phyloP scores from a whole-genome alignment of 2,329 filamentous ascomycete species.

The Epichloe baconii region DNA sequence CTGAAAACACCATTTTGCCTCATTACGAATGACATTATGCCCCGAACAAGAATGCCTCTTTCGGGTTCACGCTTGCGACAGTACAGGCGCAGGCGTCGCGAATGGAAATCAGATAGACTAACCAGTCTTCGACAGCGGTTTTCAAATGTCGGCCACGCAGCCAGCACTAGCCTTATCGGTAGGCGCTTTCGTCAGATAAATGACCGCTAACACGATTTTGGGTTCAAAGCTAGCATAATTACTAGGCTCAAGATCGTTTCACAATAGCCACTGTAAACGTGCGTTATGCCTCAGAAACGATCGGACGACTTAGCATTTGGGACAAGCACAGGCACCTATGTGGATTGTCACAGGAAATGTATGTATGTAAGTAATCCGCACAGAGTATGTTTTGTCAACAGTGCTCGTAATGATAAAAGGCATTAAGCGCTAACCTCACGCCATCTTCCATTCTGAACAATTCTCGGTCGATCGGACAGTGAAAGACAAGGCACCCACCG shows the following conservation, averaged over 20 bases:
- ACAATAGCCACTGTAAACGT: not conserved
- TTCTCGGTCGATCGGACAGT: not conserved
- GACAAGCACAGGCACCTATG: too few relatives aligned
- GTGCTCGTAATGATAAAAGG: too few relatives aligned
- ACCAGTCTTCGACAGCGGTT: not conserved
- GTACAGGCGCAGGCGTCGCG: not conserved
- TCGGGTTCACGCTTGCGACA: not conserved
- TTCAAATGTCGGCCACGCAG: not conserved
- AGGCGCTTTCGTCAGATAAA: not conserved
- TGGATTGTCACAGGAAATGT: too few relatives aligned
- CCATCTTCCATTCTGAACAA: not conserved
- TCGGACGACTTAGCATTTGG: not conserved
- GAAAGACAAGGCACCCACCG: not conserved
- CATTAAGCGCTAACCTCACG: not conserved
- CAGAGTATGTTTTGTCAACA: too few relatives aligned
- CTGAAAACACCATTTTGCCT: not conserved
- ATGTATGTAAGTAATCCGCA: too few relatives aligned
- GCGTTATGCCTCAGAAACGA: not conserved
- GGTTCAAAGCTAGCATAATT: not conserved
- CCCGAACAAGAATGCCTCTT: not conserved
- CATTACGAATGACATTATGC: not conserved
- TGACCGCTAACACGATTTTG: not conserved
- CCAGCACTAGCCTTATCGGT: not conserved
- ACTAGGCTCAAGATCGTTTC: not conserved
- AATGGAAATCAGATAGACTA: not conserved